These are phyloP conservation scores for Chrysopogon serrulatus DNA, from an alignment of 176 grass and related monocot genomes.

Conservation along the genomic window DNA sequence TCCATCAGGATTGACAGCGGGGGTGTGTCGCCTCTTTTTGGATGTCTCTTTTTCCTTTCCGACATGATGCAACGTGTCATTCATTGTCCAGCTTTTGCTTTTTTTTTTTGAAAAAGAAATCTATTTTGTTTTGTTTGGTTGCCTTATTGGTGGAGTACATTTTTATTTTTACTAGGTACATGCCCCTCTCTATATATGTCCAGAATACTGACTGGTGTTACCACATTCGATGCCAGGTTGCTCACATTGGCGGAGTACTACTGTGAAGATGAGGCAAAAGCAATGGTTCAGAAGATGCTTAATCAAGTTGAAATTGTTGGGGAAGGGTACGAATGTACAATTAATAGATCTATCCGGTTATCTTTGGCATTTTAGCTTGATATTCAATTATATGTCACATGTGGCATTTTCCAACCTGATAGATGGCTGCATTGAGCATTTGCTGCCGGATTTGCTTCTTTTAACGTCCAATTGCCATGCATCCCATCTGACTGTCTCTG, in stretches of 20 bases:
- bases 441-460: too few relatives aligned
- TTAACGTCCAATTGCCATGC: too few relatives aligned
- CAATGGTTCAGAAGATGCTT: conserved; percentile 57
- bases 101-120: conserved; percentile 1
- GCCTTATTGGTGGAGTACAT: background rate
- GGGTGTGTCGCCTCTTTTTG: conserved; percentile 4
- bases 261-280: conserved; percentile 65
- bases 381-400: background rate
- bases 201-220: background rate
- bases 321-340: conserved; percentile 62
- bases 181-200: background rate
- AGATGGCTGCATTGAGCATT: too few relatives aligned
- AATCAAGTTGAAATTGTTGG: conserved; percentile 81
- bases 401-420: too few relatives aligned
- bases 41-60: background rate
- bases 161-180: too few relatives aligned
- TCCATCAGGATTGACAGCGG: conserved; percentile 3
- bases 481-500: too few relatives aligned
- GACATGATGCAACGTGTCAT: conserved; percentile 4
- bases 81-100: conserved; percentile 8
- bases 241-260: conserved; percentile 71
- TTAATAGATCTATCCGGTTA: background rate
- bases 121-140: background rate
- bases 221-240: conserved; percentile 57
- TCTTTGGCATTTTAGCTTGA: background rate